phyloP scores from a whole-genome alignment of 805 yeast species.

The Alloascoidea africana region DNA sequence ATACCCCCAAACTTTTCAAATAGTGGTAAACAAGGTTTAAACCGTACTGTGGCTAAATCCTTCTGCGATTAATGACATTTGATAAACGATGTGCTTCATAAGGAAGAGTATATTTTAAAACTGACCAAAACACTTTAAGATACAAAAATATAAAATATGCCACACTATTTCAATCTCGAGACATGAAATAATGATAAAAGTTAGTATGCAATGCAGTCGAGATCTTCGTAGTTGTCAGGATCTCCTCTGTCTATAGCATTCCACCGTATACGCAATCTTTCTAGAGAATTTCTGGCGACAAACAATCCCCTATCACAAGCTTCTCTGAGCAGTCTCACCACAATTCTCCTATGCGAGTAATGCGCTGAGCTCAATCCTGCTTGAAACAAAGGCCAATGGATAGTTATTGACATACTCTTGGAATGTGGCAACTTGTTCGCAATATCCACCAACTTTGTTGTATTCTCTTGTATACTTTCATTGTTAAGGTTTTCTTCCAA shows the following conservation, averaged over 20 bases:
- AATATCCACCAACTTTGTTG: not conserved
- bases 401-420: not conserved
- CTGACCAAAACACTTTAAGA: no score
- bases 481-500: not conserved
- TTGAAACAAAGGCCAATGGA: not conserved
- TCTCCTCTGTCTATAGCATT: not conserved
- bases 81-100: no score
- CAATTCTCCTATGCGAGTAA: conserved; percentile 1
- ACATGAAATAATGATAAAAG: no score
- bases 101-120: no score
- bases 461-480: not conserved
- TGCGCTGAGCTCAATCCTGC: not conserved
- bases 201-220: conserved; percentile 1
- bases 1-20: no score
- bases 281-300: not conserved
- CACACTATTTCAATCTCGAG: no score
- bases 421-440: not conserved
- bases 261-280: not conserved
- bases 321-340: not conserved
- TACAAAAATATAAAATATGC: no score
- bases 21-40: no score
- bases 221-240: not conserved
- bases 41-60: no score
- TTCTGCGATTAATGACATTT: no score
- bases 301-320: not conserved